Evolutionary conservation across 257 asterid genomes (phyloP).

Genomic region (Nicotiana undulata): DNA sequence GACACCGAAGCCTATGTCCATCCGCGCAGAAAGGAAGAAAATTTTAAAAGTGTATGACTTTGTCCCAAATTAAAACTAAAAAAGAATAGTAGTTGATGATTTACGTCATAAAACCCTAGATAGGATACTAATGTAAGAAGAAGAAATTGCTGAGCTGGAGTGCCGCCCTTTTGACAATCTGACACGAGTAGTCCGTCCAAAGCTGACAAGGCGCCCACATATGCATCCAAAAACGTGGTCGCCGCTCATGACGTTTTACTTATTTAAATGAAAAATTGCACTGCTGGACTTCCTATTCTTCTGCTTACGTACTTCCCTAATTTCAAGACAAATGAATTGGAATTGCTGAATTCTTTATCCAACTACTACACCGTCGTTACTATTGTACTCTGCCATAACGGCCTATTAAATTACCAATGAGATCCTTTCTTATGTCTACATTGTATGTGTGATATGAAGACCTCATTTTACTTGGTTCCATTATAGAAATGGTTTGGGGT

Average conservation of each 20-base stretch:
- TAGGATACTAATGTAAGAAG: neutral
- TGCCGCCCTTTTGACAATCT: neutral
- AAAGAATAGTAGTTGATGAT: neutral
- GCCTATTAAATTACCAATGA: no score
- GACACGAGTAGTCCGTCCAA: neutral
- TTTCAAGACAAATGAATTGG: neutral
- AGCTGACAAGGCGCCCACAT: slow-evolving; percentile 3
- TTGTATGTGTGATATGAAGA: no score
- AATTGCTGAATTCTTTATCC: neutral
- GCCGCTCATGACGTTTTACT: neutral
- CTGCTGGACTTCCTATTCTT: neutral
- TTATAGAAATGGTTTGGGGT: no score
- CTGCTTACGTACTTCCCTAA: neutral
- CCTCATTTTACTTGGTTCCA: no score
- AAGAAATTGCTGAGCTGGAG: neutral
- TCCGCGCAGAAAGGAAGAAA: neutral
- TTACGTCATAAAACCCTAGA: neutral
- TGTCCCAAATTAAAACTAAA: neutral
- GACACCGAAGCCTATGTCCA: neutral
- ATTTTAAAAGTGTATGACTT: neutral
- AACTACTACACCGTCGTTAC: neutral
- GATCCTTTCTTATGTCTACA: no score
- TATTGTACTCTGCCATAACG: neutral
- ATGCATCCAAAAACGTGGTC: neutral
- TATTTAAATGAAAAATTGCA: no score